Base-by-base conservation (phyloP, 2,329 filamentous ascomycete genomes). In the Fusarium lyarnte region DNA sequence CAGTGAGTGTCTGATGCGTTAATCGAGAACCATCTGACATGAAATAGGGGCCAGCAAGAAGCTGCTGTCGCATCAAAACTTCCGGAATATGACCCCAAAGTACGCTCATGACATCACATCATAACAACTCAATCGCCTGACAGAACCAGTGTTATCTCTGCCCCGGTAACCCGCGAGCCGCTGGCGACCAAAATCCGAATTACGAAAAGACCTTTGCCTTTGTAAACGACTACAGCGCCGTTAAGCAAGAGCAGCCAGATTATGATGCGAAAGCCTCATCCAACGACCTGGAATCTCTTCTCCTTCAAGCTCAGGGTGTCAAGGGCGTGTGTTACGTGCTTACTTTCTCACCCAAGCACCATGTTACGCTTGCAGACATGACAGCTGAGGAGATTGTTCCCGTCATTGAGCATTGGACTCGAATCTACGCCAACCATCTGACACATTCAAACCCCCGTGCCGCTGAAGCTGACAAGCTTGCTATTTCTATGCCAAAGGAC, bases 251-350 rank as follows among this genome's bases (percentile, higher is more conserved):
- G 71, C 96, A 99, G 82, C 91, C 92, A 35, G 91, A 93, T 52
- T 99, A 98, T 82, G 79, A 81, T 39, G 82, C 82, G 5, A 80
- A 83, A 8, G 59, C 78, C 14, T 82, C 81, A 8, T 80, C 81
- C 29, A 80, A 87, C 75, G 92, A 91, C 76, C 85, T 95, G 38
- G 91, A 93, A 55, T 91, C 91, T 12, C 86, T 92, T 35, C 89
- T 99, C 42, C 90, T 99, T 41, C 90, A 90, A 76, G 95, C 94
- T 29, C 90, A 97, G 79, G 87, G 94, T 13, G 95, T 97, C 63
- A 98, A 93, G 55, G 96, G 96, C 72, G 95, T 95, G 85, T 99
- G 96, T 86, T 98, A 97, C 82, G 96, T 99, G 62, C 88, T 99
- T 59, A 97, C 95, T 63, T 99, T 99, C 83, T 96, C 94, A 12